These are phyloP conservation scores for Backusella tarrabulga DNA, from an alignment of 192 early-diverging fungal species.

Conservation along the genomic window DNA sequence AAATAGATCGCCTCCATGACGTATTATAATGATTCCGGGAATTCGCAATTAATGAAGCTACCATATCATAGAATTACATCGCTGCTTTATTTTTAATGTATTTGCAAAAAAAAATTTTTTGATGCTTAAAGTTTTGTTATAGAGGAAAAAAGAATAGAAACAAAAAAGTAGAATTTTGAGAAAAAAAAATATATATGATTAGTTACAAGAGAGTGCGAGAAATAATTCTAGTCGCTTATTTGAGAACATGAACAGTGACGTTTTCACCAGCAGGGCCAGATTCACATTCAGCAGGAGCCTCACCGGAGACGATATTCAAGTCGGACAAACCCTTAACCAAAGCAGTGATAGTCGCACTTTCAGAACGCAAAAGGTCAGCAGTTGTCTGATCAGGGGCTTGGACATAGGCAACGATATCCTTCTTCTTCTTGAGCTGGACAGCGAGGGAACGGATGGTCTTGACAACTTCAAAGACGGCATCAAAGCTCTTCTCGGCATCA, in stretches of 20 bases:
- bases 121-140: too few relatives aligned
- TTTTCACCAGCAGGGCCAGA: conserved; percentile 3
- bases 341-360: conserved; percentile 64
- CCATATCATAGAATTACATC: too few relatives aligned
- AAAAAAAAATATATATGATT: neutral
- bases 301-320: conserved; percentile 56
- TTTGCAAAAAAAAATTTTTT: too few relatives aligned
- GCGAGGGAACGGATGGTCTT: conserved; percentile 76
- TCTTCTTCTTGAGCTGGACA: conserved; percentile 75
- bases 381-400: conserved; percentile 45
- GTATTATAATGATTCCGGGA: neutral
- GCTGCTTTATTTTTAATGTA: too few relatives aligned
- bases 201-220: neutral
- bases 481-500: conserved; percentile 77
- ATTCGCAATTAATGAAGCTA: too few relatives aligned
- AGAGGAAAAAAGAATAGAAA: too few relatives aligned
- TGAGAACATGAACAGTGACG: conserved; percentile 16
- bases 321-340: conserved; percentile 75
- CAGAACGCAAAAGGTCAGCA: conserved; percentile 49
- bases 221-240: neutral
- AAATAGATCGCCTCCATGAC: neutral
- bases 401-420: conserved; percentile 63
- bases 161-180: neutral
- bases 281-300: conserved; percentile 75
- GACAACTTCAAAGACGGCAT: conserved; percentile 73